Evolutionary conservation across 1,139 yeast species (phyloP), one percentile per base, ranked within the genome.

Genomic region (Yamadazyma aaseri): DNA sequence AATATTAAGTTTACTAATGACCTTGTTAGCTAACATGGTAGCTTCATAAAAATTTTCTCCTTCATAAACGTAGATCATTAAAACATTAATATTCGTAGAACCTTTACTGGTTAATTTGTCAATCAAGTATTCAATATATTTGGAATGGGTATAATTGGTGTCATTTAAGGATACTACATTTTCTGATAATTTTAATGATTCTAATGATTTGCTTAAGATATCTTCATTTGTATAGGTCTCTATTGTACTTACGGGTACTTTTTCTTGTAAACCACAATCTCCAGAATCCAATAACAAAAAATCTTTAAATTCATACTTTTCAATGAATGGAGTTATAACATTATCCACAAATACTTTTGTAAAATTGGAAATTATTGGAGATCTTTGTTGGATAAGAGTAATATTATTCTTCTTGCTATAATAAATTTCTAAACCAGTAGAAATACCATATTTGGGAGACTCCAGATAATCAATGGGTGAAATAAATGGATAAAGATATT

Each of bases 41-140:
- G 95, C 95, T 54, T 89, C 97, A 17, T 62, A 56, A 31, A 81
- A 75, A 55, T 90, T 90, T 56, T 89, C 97, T 20, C 97, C 97
- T 55, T 90, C 97, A 52, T 86, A 87, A 2, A 82, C 94, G 52
- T 71, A 81, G 13, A 77, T 65, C 13, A 67, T 66, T 25, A 72
- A 43, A 2, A 63, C 57, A 23, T 39, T 46, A 14, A 53, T 38
- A 12, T 50, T 50, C 17, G 48, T 32, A 26, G 36, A 14, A 15
- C 33, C 29, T 10, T 9, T 22, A 7, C n/a, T 22, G 26, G 42
- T 28, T 28, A 48, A 17, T 29, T 36, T 35, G 8, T 41, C 33
- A 10, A 45, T 31, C 26, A 53, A 34, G 10, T 28, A 31, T 18
- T 41, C 44, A 4, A 53, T 47, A 18, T 50, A 53, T 13, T 37